These are phyloP conservation scores for Solanum acaule DNA, from an alignment of 257 asterid genomes.

Conservation along the genomic window DNA sequence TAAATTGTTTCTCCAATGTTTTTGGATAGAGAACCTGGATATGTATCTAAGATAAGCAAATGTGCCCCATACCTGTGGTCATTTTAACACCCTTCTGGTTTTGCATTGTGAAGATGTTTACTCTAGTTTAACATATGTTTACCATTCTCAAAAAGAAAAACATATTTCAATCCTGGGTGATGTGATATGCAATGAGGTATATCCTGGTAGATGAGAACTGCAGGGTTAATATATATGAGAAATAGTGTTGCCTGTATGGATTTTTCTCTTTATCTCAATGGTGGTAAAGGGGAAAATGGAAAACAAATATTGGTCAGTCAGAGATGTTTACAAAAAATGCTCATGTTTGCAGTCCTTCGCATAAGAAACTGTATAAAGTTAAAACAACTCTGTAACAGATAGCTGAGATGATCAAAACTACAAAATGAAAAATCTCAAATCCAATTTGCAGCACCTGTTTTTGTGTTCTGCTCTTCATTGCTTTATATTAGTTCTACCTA, in stretches of 20 bases:
- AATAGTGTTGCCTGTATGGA: neutral
- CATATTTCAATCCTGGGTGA: neutral
- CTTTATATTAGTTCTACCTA: neutral
- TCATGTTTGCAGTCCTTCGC: neutral
- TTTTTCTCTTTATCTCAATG: neutral
- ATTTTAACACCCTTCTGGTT: neutral
- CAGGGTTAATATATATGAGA: neutral
- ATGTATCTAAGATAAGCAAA: neutral
- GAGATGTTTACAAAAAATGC: neutral
- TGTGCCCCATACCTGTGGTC: neutral
- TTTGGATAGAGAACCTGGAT: neutral
- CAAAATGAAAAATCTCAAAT: neutral
- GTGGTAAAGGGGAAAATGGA: neutral
- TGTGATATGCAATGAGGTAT: neutral
- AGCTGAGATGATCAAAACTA: neutral
- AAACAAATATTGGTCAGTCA: neutral
- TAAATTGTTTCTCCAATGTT: neutral
- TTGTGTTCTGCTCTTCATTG: neutral
- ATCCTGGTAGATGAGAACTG: neutral
- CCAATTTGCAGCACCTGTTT: neutral
- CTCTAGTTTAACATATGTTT: neutral
- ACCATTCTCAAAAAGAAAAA: neutral
- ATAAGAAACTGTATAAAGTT: neutral
- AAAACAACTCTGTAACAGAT: neutral
- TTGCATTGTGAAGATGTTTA: neutral